Conservation (phyloP, 2,329 filamentous ascomycete species). For the Scedosporium apiospermum region DNA sequence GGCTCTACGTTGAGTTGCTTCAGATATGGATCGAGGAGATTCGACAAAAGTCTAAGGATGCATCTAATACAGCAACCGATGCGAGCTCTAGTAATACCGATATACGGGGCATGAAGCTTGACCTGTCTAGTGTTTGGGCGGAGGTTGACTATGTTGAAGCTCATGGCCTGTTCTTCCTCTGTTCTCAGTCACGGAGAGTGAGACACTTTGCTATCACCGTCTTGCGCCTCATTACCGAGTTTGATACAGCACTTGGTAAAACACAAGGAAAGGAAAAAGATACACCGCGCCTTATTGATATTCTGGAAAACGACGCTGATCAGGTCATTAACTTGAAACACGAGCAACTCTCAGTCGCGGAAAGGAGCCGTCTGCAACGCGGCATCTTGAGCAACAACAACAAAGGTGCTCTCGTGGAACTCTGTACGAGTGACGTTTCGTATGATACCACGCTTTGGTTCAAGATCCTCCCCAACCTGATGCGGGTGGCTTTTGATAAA, state of each 20-base stretch:
- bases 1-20: slow-evolving; percentile 85
- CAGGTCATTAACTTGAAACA: slow-evolving; percentile 88
- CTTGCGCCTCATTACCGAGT: slow-evolving; percentile 82
- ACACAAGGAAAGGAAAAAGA: slow-evolving; percentile 47
- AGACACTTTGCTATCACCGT: slow-evolving; percentile 88
- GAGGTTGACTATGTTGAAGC: slow-evolving; percentile 96
- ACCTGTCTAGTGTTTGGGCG: slow-evolving; percentile 79
- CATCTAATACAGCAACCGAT: slow-evolving; percentile 54
- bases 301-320: slow-evolving; percentile 82
- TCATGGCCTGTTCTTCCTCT: slow-evolving; percentile 93
- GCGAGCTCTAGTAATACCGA: slow-evolving; percentile 43
- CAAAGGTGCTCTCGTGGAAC: slow-evolving; percentile 79
- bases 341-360: slow-evolving; percentile 82
- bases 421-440: slow-evolving; percentile 89
- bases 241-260: slow-evolving; percentile 80
- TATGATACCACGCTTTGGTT: slow-evolving; percentile 96
- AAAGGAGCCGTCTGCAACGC: slow-evolving; percentile 83
- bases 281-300: slow-evolving; percentile 71
- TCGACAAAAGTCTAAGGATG: slow-evolving; percentile 71
- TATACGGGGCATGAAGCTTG: slow-evolving; percentile 66
- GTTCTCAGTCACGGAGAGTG: slow-evolving; percentile 86
- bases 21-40: slow-evolving; percentile 98
- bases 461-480: slow-evolving; percentile 93
- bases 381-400: slow-evolving; percentile 78
- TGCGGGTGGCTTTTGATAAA: slow-evolving; percentile 80